These are phyloP conservation scores for Datisca glomerata DNA, from an alignment of 306 rosid genomes.

Conservation along the genomic window DNA sequence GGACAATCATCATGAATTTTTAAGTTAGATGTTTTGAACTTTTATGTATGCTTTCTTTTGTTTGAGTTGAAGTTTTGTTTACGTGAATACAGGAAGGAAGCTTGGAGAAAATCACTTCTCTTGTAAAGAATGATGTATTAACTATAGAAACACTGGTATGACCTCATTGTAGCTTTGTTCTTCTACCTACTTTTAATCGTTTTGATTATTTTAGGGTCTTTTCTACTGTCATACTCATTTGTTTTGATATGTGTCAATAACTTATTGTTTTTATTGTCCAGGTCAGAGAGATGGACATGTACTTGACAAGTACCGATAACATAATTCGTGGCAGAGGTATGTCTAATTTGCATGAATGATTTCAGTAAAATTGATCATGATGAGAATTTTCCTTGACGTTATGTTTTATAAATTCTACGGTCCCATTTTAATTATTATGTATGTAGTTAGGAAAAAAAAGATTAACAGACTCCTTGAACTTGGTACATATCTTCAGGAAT, in stretches of 20 bases:
- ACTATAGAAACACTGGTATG: conserved; percentile 58
- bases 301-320: conserved; percentile 63
- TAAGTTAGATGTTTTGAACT: no score
- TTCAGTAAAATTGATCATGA: no score
- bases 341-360: no score
- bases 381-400: no score
- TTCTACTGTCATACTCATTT: background rate
- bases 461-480: conserved; percentile 1
- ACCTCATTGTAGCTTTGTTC: conserved; percentile 1
- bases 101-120: conserved; percentile 45
- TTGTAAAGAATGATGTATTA: conserved; percentile 41
- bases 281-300: conserved; percentile 78
- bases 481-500: conserved; percentile 38
- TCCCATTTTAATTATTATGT: no score
- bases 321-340: conserved; percentile 78
- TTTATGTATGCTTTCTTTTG: no score
- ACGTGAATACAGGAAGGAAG: conserved; percentile 46
- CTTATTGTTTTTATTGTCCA: conserved; percentile 15
- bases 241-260: conserved; percentile 5
- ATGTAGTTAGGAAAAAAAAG: no score
- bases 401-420: no score
- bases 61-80: conserved; percentile 4
- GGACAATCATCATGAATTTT: no score
- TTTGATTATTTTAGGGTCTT: background rate
- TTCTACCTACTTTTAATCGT: background rate